Percentiles rank a stretch among this genome's conserved stretches.
Conservation (phyloP, 495 filamentous ascomycete species). For the Talaromyces trachyspermus region DNA sequence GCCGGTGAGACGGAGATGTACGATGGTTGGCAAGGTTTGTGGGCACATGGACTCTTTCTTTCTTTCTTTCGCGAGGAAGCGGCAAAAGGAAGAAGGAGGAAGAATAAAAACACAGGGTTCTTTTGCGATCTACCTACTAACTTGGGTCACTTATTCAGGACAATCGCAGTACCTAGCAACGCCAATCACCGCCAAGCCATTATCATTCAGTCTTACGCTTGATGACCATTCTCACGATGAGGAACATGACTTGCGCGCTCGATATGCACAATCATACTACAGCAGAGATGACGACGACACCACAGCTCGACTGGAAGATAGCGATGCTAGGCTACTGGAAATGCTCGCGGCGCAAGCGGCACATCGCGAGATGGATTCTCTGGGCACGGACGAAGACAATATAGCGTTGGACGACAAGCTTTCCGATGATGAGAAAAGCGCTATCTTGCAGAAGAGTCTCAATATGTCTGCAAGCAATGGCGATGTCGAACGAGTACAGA, state of each 20-base stretch:
- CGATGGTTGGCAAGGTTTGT: constrained; percentile 94
- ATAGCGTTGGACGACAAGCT: constrained; percentile 67
- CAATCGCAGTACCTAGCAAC: constrained; percentile 90
- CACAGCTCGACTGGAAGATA: constrained; percentile 63
- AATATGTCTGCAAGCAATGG: constrained; percentile 98
- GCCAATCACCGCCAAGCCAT: constrained; percentile 72
- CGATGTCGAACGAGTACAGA: constrained; percentile 71
- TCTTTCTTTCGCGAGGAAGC: constrained; percentile 11
- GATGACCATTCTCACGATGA: constrained; percentile 54
- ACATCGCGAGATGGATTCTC: constrained; percentile 61
- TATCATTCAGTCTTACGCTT: constrained; percentile 77
- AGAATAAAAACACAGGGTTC: not conserved
- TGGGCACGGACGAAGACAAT: constrained; percentile 69
- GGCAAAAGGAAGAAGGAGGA: not conserved
- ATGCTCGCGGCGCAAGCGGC: constrained; percentile 94
- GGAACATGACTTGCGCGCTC: constrained; percentile 31
- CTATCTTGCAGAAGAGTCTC: constrained; percentile 74
- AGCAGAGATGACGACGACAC: constrained; percentile 57
- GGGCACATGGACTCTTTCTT: constrained; percentile 7
- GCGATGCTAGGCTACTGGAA: constrained; percentile 80
- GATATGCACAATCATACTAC: constrained; percentile 26
- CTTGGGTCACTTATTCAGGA: constrained; percentile 42
- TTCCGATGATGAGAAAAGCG: constrained; percentile 67
- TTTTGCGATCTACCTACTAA: not conserved
- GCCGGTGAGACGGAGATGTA: constrained; percentile 87